Base-by-base conservation (phyloP, 176 grass and related monocot species). In the Paspalum notatum region DNA sequence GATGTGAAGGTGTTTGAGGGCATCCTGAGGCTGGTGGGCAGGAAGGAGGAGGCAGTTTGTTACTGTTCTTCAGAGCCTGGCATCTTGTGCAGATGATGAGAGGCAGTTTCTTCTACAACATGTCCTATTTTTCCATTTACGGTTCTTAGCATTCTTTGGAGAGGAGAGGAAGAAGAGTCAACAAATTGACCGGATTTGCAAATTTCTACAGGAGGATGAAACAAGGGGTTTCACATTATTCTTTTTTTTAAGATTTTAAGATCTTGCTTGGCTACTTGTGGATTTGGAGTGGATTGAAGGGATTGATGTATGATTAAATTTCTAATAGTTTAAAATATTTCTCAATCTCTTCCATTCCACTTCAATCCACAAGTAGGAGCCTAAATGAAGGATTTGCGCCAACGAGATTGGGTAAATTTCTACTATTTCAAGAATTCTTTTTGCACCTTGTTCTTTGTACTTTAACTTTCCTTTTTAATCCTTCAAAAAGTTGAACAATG, bases 1-100 rank as follows among this genome's bases (percentile, higher is more conserved):
- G 82, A 91, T 6, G 85, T 91, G 7, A 68, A 87, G 59, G 88
- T 87, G 55, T 97, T 97, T 15, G 85, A 91, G 55, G 79, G 72
- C 70, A 83, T 93, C 70, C 60, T 97, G 62, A 80, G 75, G 82
- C 65, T 87, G 37, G 88, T 90, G 47, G 81, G 80, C 62, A 80
- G 89, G 71, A 93, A 90, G 68, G 72, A 90, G 44, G 75, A 62
- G 1, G 66, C 17, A 2, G 27, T 68, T 50, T 74, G 61, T 54
- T 80, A 85, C 79, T 66, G 46, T 50, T 80, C 79, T 41, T 87
- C 74, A 8, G 72, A 78, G 62, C 61, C 55, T 50, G 72, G 75
- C 54, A 83, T 90, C 45, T 11, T 91, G 74, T 85, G 91, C 80
- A 86, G 61, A 80, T 86, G 75, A 93, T 82, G 62, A 16, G 32